phyloP scores from a whole-genome alignment of 495 filamentous ascomycete genomes.

The Daldinia caldariorum region DNA sequence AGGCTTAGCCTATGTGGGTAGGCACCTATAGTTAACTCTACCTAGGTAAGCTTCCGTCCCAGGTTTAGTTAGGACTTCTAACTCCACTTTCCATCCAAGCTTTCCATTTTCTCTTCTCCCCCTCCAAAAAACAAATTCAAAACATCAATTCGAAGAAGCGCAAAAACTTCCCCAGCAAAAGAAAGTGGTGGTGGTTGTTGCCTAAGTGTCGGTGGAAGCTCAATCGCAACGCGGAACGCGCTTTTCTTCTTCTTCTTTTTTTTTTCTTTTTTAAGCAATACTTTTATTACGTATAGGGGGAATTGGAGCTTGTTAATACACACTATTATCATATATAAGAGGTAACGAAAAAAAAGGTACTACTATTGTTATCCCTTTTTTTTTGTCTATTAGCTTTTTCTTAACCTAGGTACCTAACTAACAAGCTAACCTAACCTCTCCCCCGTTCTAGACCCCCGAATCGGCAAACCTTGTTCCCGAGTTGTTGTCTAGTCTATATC shows the following conservation, averaged over 20 bases:
- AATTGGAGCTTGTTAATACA: background rate
- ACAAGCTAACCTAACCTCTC: background rate
- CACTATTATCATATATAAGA: background rate
- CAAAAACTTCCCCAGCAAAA: background rate
- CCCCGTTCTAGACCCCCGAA: background rate
- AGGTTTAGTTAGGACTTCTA: constrained; percentile 13
- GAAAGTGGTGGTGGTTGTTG: constrained; percentile 4
- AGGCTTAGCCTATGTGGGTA: constrained; percentile 11
- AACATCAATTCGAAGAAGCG: constrained; percentile 13
- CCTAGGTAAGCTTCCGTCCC: no score
- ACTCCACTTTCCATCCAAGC: background rate
- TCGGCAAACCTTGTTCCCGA: background rate
- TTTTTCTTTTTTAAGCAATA: no score
- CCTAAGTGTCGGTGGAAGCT: constrained; percentile 14
- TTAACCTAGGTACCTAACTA: background rate
- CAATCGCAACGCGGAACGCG: constrained; percentile 28
- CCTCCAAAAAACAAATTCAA: constrained; percentile 8
- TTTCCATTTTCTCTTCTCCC: constrained; percentile 25
- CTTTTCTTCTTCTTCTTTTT: background rate
- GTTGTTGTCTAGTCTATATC: background rate
- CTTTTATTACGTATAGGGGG: background rate
- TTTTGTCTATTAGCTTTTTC: background rate
- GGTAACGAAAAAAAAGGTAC: background rate
- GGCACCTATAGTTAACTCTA: background rate
- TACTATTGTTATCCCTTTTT: constrained; percentile 4